Evolutionary conservation across 2,329 filamentous ascomycete genomes (phyloP).

Genomic region (Colletotrichum sp.): DNA sequence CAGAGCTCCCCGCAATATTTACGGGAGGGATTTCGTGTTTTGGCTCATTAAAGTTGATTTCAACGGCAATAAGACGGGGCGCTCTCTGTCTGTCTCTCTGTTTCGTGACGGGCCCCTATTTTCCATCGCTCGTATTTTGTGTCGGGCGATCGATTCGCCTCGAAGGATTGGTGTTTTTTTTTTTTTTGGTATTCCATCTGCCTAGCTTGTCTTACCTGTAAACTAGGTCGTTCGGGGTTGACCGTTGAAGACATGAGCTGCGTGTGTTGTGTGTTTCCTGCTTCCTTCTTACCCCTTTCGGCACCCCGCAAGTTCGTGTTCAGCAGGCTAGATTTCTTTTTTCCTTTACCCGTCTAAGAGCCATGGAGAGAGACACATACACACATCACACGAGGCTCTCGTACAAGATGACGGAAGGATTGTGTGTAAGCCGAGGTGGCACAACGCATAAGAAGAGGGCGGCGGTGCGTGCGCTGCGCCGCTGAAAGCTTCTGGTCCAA

Average conservation of each 20-base stretch:
- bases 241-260: neutral
- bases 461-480: neutral
- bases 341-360: neutral
- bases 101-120: neutral
- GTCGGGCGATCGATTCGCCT: neutral
- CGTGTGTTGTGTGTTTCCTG: neutral
- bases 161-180: neutral
- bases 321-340: neutral
- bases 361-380: neutral
- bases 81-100: neutral
- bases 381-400: neutral
- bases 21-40: neutral
- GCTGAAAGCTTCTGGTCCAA: neutral
- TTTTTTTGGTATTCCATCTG: neutral
- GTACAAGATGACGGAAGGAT: neutral
- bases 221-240: neutral
- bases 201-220: neutral
- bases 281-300: neutral
- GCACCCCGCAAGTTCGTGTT: neutral
- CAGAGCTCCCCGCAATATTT: neutral
- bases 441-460: neutral
- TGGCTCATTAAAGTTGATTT: neutral
- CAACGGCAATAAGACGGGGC: neutral
- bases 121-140: neutral
- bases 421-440: neutral